Percentiles rank a stretch among this genome's conserved stretches.
Conservation (phyloP, 768 basidiomycete genomes). For the Agrocybe pediades region DNA sequence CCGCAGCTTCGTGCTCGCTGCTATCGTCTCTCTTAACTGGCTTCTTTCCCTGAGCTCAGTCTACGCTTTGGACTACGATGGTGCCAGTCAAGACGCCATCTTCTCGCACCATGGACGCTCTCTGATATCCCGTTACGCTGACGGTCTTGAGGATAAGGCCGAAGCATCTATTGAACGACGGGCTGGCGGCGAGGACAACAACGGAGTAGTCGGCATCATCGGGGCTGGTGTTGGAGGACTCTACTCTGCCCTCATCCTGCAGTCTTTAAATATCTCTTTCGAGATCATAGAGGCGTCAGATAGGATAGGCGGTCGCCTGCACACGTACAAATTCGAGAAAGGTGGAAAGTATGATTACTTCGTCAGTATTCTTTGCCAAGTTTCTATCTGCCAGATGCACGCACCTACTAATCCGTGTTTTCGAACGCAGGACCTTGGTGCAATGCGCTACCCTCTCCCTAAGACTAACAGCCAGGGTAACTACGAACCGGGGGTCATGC, state of each 20-base stretch:
- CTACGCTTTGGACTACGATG: neutral
- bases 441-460: conserved; percentile 38
- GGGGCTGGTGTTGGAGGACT: conserved; percentile 31
- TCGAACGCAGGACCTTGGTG: conserved; percentile 35
- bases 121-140: neutral
- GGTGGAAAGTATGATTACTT: conserved; percentile 36
- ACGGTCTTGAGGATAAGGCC: neutral
- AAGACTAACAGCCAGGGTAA: neutral
- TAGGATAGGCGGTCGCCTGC: conserved; percentile 45
- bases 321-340: conserved; percentile 39
- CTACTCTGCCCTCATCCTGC: conserved; percentile 47
- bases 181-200: conserved; percentile 13
- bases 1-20: neutral
- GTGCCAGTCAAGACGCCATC: neutral
- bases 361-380: conserved; percentile 17
- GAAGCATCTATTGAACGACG: neutral
- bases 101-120: neutral
- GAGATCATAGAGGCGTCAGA: conserved; percentile 46
- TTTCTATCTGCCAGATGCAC: neutral
- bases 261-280: conserved; percentile 41
- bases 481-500: neutral
- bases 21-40: neutral
- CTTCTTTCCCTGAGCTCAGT: neutral
- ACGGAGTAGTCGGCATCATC: conserved; percentile 35
- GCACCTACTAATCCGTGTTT: conserved; percentile 12